Percentiles rank a stretch among this genome's conserved stretches.
These are phyloP conservation scores for Calycina herbarum DNA, from an alignment of 2,329 filamentous ascomycete species.

Conservation along the genomic window DNA sequence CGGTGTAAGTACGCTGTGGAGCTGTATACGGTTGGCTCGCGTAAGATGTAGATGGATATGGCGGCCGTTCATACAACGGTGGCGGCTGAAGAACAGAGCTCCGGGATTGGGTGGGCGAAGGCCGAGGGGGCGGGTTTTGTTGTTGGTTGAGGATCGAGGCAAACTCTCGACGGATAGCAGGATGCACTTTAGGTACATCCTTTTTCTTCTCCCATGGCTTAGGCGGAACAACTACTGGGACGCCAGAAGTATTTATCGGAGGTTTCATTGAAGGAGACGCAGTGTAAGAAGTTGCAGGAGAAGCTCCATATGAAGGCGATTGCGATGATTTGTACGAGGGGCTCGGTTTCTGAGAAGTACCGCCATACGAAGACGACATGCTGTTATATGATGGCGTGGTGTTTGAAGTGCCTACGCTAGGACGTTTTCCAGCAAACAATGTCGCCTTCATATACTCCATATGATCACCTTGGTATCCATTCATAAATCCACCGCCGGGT, in stretches of 20 bases:
- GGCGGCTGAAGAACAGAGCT: constrained; percentile 25
- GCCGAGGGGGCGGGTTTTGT: constrained; percentile 23
- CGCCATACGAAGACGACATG: constrained; percentile 18
- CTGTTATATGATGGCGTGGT: constrained; percentile 18
- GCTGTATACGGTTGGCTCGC: background rate
- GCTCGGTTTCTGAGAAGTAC: constrained; percentile 9
- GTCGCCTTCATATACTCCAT: constrained; percentile 34
- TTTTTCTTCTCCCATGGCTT: constrained; percentile 34
- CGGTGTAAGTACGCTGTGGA: background rate
- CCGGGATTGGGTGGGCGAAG: constrained; percentile 19
- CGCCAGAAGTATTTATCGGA: constrained; percentile 12
- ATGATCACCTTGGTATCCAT: constrained; percentile 55
- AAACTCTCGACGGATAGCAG: constrained; percentile 41
- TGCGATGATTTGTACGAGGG: constrained; percentile 10
- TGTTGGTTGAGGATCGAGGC: constrained; percentile 30
- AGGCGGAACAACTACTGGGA: constrained; percentile 13
- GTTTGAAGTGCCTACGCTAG: constrained; percentile 16
- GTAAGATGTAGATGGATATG: constrained; percentile 17
- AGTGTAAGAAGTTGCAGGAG: constrained; percentile 14
- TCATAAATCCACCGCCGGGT: constrained; percentile 56
- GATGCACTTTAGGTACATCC: constrained; percentile 36
- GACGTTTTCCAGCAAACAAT: constrained; percentile 28
- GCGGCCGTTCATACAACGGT: constrained; percentile 25
- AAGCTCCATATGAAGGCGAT: constrained; percentile 10
- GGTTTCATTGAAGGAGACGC: constrained; percentile 19